phyloP scores from a whole-genome alignment of 768 basidiomycete genomes.

The Hericium coralloides region DNA sequence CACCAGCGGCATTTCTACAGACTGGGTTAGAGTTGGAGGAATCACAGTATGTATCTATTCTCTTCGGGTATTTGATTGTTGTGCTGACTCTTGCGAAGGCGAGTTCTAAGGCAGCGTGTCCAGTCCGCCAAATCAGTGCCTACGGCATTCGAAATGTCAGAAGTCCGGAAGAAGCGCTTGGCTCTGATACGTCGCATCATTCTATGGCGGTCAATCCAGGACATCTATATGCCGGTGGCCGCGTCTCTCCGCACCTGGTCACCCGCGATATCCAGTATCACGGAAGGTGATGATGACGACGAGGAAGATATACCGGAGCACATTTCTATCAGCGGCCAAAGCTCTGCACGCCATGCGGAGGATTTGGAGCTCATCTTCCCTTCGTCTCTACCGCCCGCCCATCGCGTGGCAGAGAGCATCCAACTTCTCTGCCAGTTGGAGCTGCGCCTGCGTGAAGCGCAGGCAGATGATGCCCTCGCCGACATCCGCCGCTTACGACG shows the following conservation, averaged over 20 bases:
- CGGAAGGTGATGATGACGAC: background rate
- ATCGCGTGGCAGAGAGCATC: background rate
- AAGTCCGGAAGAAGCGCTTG: constrained; percentile 4
- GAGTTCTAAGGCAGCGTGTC: background rate
- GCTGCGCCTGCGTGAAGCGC: constrained; percentile 7
- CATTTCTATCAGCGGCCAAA: too few species aligned
- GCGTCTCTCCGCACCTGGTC: too few species aligned
- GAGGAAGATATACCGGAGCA: background rate
- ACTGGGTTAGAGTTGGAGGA: background rate
- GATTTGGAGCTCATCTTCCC: constrained; percentile 2
- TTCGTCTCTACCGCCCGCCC: background rate
- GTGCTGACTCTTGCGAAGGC: too few species aligned
- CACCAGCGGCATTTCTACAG: background rate
- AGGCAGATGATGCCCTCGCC: background rate
- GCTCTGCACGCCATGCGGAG: background rate
- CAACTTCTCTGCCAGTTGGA: background rate
- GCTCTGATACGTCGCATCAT: constrained; percentile 1
- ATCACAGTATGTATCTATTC: background rate
- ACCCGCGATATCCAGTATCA: too few species aligned
- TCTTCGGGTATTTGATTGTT: too few species aligned
- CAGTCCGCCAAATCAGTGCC: background rate
- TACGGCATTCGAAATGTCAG: background rate
- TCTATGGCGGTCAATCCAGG: constrained; percentile 6
- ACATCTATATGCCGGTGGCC: constrained; percentile 10
- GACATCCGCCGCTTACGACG: too few species aligned